These are phyloP conservation scores for Porcisia hertigi DNA, from an alignment of 208 protist species.

Conservation along the genomic window DNA sequence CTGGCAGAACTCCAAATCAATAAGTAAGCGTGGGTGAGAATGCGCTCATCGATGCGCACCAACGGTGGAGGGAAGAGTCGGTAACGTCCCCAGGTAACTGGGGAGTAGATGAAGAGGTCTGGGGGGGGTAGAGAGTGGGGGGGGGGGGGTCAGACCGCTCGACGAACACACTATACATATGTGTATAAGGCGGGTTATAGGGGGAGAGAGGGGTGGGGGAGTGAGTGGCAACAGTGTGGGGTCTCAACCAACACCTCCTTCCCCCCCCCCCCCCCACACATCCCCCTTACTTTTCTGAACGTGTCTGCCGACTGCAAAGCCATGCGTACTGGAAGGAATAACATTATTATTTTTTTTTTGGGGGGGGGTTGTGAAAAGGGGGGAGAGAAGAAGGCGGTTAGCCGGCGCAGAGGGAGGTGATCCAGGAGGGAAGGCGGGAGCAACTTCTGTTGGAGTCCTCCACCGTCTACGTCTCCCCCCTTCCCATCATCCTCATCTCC, in stretches of 20 bases:
- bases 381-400: background rate
- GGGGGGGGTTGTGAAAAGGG: no score
- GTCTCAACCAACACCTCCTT: no score
- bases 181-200: background rate
- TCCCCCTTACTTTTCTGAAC: background rate
- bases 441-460: background rate
- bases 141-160: background rate
- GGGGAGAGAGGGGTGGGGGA: background rate
- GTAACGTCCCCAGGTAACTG: background rate
- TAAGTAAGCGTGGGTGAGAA: background rate
- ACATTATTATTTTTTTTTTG: no score
- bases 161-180: background rate
- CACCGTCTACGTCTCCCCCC: no score
- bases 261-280: background rate
- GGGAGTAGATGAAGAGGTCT: background rate
- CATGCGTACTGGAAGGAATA: background rate
- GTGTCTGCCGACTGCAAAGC: background rate
- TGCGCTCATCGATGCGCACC: background rate
- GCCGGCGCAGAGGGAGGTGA: background rate
- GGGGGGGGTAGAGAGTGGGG: background rate
- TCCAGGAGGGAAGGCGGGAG: conserved; percentile 41
- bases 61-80: background rate
- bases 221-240: no score
- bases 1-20: conserved; percentile 19
- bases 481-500: no score